Evolutionary conservation across 805 yeast species (phyloP).

Genomic region (Cyberlindnera americana): DNA sequence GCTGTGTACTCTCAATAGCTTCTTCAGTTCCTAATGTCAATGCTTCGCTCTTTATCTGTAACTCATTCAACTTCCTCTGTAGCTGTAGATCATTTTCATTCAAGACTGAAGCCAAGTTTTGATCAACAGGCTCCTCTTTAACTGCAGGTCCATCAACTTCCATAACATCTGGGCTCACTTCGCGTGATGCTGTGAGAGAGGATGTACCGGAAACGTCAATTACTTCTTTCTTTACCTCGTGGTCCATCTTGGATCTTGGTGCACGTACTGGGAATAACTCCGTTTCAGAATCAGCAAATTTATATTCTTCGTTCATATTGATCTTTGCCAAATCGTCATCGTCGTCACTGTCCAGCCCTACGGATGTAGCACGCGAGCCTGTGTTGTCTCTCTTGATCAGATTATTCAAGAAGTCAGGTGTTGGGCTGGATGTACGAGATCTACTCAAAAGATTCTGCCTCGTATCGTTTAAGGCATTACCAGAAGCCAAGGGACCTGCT

Average conservation of each 20-base stretch:
- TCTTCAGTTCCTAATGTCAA: slow-evolving; percentile 32
- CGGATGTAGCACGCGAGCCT: slow-evolving; percentile 20
- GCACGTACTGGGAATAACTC: slow-evolving; percentile 72
- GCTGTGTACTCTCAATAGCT: slow-evolving; percentile 33
- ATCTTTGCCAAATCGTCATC: slow-evolving; percentile 45
- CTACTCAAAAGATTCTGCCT: slow-evolving; percentile 17
- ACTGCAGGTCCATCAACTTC: slow-evolving; percentile 9
- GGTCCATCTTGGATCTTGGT: slow-evolving; percentile 50
- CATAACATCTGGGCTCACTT: slow-evolving; percentile 23
- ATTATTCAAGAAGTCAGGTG: slow-evolving; percentile 41
- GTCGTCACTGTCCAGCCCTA: slow-evolving; percentile 34
- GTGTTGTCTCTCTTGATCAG: slow-evolving; percentile 27
- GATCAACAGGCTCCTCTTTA: slow-evolving; percentile 23
- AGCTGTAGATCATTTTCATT: slow-evolving; percentile 26
- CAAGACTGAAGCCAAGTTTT: slow-evolving; percentile 19
- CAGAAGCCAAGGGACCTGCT: slow-evolving; percentile 67
- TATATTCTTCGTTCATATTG: slow-evolving; percentile 61
- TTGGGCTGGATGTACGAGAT: slow-evolving; percentile 31
- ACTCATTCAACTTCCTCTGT: slow-evolving; percentile 28
- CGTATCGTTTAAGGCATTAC: slow-evolving; percentile 34
- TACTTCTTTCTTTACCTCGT: slow-evolving; percentile 13
- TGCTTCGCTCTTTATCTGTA: slow-evolving; percentile 28
- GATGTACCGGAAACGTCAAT: slow-evolving; percentile 4
- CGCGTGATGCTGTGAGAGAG: slow-evolving; percentile 20
- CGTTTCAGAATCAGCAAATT: slow-evolving; percentile 43